Evolutionary conservation across 2,329 filamentous ascomycete species (phyloP).

Genomic region (Byssochlamys sp.): DNA sequence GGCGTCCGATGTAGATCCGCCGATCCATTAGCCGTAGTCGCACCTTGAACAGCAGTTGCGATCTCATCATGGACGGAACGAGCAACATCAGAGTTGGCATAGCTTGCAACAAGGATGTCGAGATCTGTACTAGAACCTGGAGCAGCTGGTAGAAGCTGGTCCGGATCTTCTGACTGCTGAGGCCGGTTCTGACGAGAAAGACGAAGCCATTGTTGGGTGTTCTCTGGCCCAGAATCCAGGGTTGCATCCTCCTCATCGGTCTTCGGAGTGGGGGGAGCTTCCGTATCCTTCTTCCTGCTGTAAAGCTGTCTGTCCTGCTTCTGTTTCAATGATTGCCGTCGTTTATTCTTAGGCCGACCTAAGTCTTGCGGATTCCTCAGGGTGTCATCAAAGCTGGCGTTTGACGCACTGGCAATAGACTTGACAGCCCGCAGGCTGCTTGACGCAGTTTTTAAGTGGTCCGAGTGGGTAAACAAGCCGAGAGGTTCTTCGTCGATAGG

Average conservation of each 20-base stretch:
- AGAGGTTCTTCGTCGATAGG: constrained; percentile 48
- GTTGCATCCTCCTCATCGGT: constrained; percentile 52
- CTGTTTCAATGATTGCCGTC: constrained; percentile 69
- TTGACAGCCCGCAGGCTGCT: constrained; percentile 84
- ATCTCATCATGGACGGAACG: constrained; percentile 69
- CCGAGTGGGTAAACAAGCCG: constrained; percentile 50
- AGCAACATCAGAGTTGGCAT: constrained; percentile 68
- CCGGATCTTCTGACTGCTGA: constrained; percentile 60
- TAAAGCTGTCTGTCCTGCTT: constrained; percentile 86
- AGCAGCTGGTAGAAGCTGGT: constrained; percentile 51
- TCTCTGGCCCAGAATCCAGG: constrained; percentile 42
- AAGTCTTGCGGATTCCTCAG: constrained; percentile 53
- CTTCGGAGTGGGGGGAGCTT: constrained; percentile 49
- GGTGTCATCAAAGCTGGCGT: constrained; percentile 58
- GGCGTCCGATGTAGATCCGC: constrained; percentile 48
- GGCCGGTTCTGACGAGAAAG: constrained; percentile 48
- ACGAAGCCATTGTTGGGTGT: constrained; percentile 51
- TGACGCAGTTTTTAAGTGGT: constrained; percentile 61
- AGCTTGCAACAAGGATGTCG: constrained; percentile 68
- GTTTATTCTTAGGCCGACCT: constrained; percentile 57
- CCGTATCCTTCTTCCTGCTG: constrained; percentile 63
- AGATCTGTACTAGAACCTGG: constrained; percentile 61
- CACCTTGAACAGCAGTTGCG: constrained; percentile 53
- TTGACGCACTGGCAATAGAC: constrained; percentile 76
- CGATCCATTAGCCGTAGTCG: constrained; percentile 59